Base-by-base conservation (phyloP, 768 basidiomycete genomes). In the Megacollybia marginata region DNA sequence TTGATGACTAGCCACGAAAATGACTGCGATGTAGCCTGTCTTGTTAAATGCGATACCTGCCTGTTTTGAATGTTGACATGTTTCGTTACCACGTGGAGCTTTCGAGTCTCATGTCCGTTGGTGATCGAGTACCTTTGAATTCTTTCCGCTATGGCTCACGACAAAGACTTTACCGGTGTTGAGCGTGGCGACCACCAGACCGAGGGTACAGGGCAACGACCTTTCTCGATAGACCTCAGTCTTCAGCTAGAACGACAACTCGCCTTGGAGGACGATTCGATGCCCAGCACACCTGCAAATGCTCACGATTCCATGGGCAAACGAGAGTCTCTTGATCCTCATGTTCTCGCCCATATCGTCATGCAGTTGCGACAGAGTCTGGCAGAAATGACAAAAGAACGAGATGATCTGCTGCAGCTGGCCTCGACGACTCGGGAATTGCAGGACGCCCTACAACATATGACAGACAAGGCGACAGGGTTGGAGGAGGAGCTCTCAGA, bases 161-260 rank as follows among this genome's bases (percentile, higher is more conserved):
- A 28, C 23, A 28, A 28, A 28, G 23, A 28, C 2, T 28, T 28
- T 28, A 28, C 23, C 4, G 23, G 6, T 28, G 23, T 28, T 28
- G 23, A 28, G 23, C 4, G 23, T 6, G 23, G 6, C 6, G 23
- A 28, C 6, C 23, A 6, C 6, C 23, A 28, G 4, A 28, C 23
- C 6, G 23, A 28, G 23, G 4, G 23, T 28, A 28, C 2, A 28
- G 23, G 23, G 6, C 23, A 58, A 49, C 63, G 62, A 48, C 75
- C 69, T 42, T 76, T 73, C 54, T 88, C 86, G 31, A 88, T 90
- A 60, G 88, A 92, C 66, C 77, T 88, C 52, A 79, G 79, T 44
- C 76, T 92, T 53, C 87, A 88, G 57, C 79, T 92, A 54, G 89
- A 92, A 61, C 80, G 76, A 47, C 81, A 88, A 65, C 76, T 92